A percentile compares a stretch with the other conserved stretches of the same genome.
phyloP scores from a whole-genome alignment of 1,284 basidiomycete species.

The Rhodofomes roseus region DNA sequence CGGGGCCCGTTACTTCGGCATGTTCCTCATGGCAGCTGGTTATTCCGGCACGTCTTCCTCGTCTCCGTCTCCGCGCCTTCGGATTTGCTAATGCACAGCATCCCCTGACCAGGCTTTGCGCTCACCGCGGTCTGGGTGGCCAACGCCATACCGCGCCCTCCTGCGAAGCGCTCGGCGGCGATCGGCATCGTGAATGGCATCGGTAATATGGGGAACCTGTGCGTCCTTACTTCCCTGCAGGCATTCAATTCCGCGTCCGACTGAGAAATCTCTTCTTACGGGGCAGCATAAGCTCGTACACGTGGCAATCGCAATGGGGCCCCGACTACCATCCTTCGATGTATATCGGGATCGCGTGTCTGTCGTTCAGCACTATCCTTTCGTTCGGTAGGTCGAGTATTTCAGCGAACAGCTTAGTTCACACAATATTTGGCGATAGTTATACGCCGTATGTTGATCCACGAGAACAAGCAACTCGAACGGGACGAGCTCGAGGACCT shows the following conservation, averaged over 20 bases:
- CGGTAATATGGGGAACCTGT: constrained; percentile 39
- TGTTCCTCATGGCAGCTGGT: constrained; percentile 63
- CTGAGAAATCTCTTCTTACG: background rate
- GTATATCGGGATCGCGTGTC: constrained; percentile 29
- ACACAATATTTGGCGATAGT: no score
- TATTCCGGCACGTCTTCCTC: constrained; percentile 40
- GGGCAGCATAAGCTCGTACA: constrained; percentile 34
- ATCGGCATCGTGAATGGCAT: constrained; percentile 42
- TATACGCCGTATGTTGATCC: constrained; percentile 32
- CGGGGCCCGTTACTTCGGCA: constrained; percentile 55
- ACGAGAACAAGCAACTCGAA: constrained; percentile 33
- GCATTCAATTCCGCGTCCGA: background rate
- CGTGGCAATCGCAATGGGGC: constrained; percentile 34
- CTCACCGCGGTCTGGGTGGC: constrained; percentile 62
- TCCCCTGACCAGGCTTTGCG: constrained; percentile 42
- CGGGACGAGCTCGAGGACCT: constrained; percentile 31
- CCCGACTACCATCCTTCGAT: constrained; percentile 35
- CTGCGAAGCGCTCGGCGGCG: constrained; percentile 50
- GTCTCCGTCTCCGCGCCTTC: background rate
- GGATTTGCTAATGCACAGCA: background rate
- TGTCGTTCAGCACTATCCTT: constrained; percentile 25
- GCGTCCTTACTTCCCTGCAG: constrained; percentile 7
- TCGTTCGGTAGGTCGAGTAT: constrained; percentile 24
- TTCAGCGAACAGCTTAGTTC: no score
- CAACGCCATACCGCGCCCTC: constrained; percentile 59